Base-by-base conservation (phyloP, 257 asterid genomes). In the Cinchona pubescens region DNA sequence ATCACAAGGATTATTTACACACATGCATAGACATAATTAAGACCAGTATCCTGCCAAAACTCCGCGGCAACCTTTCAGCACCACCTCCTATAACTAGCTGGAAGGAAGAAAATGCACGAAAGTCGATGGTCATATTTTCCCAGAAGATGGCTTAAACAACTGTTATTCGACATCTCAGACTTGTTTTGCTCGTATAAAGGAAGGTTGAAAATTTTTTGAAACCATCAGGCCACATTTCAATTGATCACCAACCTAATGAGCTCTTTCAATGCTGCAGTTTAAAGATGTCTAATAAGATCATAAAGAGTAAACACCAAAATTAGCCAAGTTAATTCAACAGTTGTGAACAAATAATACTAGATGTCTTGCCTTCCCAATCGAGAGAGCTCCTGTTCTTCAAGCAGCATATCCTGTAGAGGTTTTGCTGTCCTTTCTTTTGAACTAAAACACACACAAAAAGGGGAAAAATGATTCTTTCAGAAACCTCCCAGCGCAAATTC, bases 381-480 rank as follows among this genome's bases (percentile, higher is more conserved):
- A 4, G 91, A 85, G 45, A 91, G 91, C 88, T 86, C 94, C 13
- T 96, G 97, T 76, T 88, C 96, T 77, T 89, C 90, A 58, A 89
- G 89, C 82, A 94, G 88, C 93, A 91, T 74, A 67, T 91, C 89
- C 46, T 86, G 92, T 25, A 93, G 82, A 34, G 93, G 75, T 75
- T 80, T 88, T 59, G 19, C 81, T 30, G 76, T 32, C 78, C 45
- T 79, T 73, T 82, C 86, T 68, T 74, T 77, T 64, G 75, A 80
- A 80, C 91, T 87, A 62, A 79, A 75, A 46, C 63, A 70, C 35
- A 34, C 25, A 51, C 21, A 10, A 19, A 51, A 4, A 49, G 16
- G 16, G 38, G 45, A 46, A 7, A 73, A 19, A 71, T n/a, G 30
- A n/a, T 12, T 34, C 4, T 34, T 63, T 69, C 56, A 63, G 60